Conservation (phyloP, 805 yeast species). For the Wickerhamomyces rabaulensis region DNA sequence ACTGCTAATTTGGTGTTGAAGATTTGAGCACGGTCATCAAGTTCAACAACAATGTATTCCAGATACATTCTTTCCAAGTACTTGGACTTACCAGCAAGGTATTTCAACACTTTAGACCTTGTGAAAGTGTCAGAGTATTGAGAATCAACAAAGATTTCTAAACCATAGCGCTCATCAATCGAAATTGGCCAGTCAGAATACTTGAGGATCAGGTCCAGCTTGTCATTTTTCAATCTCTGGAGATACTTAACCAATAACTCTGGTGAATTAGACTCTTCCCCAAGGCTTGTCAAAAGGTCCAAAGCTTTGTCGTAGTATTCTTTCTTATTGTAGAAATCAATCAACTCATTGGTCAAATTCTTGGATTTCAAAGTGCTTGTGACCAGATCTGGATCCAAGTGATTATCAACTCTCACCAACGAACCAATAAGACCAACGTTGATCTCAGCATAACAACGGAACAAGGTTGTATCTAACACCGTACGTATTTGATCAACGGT, state of each 20-base stretch:
- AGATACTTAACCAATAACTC: constrained; percentile 43
- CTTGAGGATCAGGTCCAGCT: constrained; percentile 51
- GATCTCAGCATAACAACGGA: constrained; percentile 65
- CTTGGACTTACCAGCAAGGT: constrained; percentile 33
- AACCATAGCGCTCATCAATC: neutral
- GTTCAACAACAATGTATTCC: constrained; percentile 41
- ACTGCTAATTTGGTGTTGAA: constrained; percentile 42
- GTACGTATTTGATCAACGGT: constrained; percentile 34
- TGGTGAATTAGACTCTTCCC: constrained; percentile 8
- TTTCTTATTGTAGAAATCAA: constrained; percentile 72
- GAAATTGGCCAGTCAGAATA: constrained; percentile 48
- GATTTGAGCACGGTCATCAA: constrained; percentile 30
- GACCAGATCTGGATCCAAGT: constrained; percentile 64
- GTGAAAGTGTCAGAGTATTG: constrained; percentile 56
- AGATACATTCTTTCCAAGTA: constrained; percentile 42
- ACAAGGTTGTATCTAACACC: constrained; percentile 71
- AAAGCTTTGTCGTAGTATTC: constrained; percentile 63
- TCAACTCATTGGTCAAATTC: constrained; percentile 56
- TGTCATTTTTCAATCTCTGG: constrained; percentile 43
- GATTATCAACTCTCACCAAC: constrained; percentile 67
- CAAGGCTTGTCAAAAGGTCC: constrained; percentile 41
- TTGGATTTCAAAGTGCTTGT: constrained; percentile 43
- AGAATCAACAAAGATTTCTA: constrained; percentile 55
- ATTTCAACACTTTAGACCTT: constrained; percentile 43
- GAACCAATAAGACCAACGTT: constrained; percentile 78